Base-by-base conservation (phyloP, 495 filamentous ascomycete species). In the Choiromyces venosus region DNA sequence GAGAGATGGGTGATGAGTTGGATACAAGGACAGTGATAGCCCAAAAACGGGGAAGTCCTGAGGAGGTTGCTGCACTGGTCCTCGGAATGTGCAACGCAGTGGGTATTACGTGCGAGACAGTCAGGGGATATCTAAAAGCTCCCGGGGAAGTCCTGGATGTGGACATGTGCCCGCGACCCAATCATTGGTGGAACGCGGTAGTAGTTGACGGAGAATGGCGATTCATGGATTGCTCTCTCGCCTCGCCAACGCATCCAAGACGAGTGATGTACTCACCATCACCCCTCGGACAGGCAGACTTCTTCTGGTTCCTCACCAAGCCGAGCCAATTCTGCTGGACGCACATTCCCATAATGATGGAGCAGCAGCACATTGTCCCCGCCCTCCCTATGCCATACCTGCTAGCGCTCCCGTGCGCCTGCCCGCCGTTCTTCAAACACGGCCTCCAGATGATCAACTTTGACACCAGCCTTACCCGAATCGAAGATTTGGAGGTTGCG, bases 131-230 rank as follows among this genome's bases (percentile, higher is more conserved):
- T 78, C 89, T 99, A 39, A 99, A 98, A 81, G 84, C 87, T 14
- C 96, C 96, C 0, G 95, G 94, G 1, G 94, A 97, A 76, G 82
- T 88, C 2, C 86, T 93, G 21, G 94, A 97, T 42, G 83, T 92
- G 36, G 90, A 90, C 66, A 87, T 90, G 19, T 88, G 91, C 71
- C 90, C 89, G 39, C 88, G 90, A 44, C 88, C 94, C 10, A 99
- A 99, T 77, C 95, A 99, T 85, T 97, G 92, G 91, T 99, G 95
- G 95, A 99, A 99, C 79, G 90, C 93, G 1, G 93, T 99, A 4
- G 83, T 97, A 46, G 90, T 97, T 16, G 96, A 99, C 79, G 90
- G 91, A 21, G 92, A 97, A 82, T 99, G 95, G 95, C 90, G 95
- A 66, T 89, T 97, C 73, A 94, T 99, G 87, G 95, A 99, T 82